phyloP scores from a whole-genome alignment of 805 yeast genomes.

The Candida stauntonica region DNA sequence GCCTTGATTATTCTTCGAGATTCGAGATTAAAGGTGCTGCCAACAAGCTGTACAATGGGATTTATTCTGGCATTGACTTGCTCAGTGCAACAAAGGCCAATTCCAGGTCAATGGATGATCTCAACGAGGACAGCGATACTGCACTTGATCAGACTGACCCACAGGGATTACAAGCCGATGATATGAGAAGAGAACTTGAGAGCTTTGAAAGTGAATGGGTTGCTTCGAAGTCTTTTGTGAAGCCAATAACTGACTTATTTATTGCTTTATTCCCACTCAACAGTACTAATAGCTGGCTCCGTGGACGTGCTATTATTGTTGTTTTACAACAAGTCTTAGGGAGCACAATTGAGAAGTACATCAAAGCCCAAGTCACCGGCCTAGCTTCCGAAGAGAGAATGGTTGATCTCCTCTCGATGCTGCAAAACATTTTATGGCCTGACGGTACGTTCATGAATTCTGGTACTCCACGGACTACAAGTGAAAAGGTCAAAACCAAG shows the following conservation, averaged over 20 bases:
- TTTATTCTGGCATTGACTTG: constrained; percentile 17
- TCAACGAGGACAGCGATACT: constrained; percentile 1
- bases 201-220: constrained; percentile 30
- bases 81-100: constrained; percentile 9
- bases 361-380: constrained; percentile 36
- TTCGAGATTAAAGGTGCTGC: constrained; percentile 21
- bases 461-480: constrained; percentile 40
- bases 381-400: constrained; percentile 43
- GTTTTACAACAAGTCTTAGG: constrained; percentile 84
- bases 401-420: constrained; percentile 32
- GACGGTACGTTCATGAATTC: constrained; percentile 47
- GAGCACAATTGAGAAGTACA: constrained; percentile 69
- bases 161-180: constrained; percentile 31
- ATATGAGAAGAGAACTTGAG: constrained; percentile 52
- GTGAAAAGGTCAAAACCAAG: constrained; percentile 48
- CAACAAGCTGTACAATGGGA: constrained; percentile 18
- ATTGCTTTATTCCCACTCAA: constrained; percentile 65
- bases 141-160: not conserved
- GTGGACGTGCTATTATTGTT: constrained; percentile 80
- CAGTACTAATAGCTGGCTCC: constrained; percentile 65
- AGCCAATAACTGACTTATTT: constrained; percentile 76
- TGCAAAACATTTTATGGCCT: constrained; percentile 43
- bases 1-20: constrained; percentile 4
- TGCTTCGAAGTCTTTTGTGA: constrained; percentile 53
- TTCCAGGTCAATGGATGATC: constrained; percentile 9